Evolutionary conservation across 2,329 filamentous ascomycete species (phyloP).

Genomic region (Apiospora pterosperma): DNA sequence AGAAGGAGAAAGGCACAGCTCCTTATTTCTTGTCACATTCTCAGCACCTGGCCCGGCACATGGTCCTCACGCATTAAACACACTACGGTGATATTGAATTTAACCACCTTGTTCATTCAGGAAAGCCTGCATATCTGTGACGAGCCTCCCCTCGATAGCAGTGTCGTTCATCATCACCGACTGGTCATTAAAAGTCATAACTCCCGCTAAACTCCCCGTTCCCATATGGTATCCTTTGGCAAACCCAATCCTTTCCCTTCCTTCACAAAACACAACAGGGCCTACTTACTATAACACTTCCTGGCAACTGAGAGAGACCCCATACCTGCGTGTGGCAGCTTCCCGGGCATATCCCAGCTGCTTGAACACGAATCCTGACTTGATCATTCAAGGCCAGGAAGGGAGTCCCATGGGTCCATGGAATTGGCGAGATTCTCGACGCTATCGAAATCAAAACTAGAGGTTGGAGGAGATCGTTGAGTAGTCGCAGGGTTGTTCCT

Average conservation of each 20-base stretch:
- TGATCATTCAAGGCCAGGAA: conserved; percentile 9
- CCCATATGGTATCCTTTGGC: background rate
- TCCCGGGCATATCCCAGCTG: background rate
- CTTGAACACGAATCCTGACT: background rate
- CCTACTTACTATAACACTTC: background rate
- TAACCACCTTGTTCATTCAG: background rate
- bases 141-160: background rate
- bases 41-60: background rate
- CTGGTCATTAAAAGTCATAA: background rate
- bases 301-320: background rate
- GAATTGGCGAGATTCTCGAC: conserved; percentile 22
- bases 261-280: background rate
- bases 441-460: conserved; percentile 24
- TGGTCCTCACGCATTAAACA: background rate
- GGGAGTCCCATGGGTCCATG: conserved; percentile 14
- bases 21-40: too few species aligned
- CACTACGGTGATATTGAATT: background rate
- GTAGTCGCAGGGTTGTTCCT: conserved; percentile 6
- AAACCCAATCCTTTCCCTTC: background rate
- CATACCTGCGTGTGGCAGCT: background rate
- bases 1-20: too few species aligned
- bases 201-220: background rate
- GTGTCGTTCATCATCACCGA: background rate
- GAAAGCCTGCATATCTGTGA: background rate
- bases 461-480: conserved; percentile 8